Conservation (phyloP, 257 asterid species). For the Solanum tarapatanum region DNA sequence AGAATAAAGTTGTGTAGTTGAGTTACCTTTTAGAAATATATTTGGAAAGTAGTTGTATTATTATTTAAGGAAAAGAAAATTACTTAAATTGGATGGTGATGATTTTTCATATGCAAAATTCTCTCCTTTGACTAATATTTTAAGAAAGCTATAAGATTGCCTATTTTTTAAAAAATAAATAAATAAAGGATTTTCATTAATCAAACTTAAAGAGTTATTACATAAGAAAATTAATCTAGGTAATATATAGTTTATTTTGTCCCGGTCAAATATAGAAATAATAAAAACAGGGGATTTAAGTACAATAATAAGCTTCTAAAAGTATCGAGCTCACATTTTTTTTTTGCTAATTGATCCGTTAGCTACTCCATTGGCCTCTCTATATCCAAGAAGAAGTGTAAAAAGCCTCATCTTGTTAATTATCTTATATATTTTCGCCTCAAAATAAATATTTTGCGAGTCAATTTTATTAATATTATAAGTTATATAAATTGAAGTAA, state of each 20-base stretch:
- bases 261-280: too few species aligned
- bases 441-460: neutral
- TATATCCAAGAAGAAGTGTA: neutral
- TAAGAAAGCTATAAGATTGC: neutral
- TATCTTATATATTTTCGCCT: neutral
- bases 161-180: neutral
- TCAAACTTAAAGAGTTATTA: too few species aligned
- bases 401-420: neutral
- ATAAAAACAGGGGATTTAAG: too few species aligned
- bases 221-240: neutral
- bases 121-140: neutral
- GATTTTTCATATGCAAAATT: neutral
- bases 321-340: too few species aligned
- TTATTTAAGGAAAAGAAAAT: neutral
- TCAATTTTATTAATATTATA: neutral
- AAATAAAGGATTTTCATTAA: too few species aligned
- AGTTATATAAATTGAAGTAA: neutral
- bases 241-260: neutral
- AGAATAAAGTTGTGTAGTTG: neutral
- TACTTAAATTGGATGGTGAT: neutral
- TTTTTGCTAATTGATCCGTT: too few species aligned
- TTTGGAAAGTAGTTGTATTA: neutral
- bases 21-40: neutral
- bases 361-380: neutral
- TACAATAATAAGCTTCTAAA: neutral